Percentiles rank a stretch among this genome's conserved stretches.
phyloP scores from a whole-genome alignment of 768 basidiomycete species.

The Boletus speciosus region DNA sequence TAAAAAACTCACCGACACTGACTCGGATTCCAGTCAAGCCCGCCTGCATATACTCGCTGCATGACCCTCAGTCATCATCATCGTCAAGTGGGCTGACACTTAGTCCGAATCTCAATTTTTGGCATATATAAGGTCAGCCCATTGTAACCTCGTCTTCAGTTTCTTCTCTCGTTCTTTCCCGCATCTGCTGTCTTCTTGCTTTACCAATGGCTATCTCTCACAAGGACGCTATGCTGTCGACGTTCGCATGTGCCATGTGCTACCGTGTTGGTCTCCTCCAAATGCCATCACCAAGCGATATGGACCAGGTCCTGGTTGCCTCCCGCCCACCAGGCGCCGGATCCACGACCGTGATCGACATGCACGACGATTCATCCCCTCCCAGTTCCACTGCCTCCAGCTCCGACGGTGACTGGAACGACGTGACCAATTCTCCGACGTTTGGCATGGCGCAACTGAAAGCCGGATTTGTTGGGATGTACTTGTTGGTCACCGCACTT shows the following conservation, averaged over 20 bases:
- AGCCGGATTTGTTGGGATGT: slow-evolving; percentile 4
- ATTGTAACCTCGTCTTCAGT: background rate
- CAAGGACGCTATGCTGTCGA: background rate
- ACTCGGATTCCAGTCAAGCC: background rate
- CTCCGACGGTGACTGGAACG: background rate
- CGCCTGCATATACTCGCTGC: background rate
- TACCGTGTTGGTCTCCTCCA: background rate
- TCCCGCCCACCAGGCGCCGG: background rate
- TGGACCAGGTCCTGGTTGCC: background rate
- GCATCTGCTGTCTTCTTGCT: background rate
- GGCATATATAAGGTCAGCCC: slow-evolving; percentile 5
- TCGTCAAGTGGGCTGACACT: background rate
- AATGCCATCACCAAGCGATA: background rate
- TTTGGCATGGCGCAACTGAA: slow-evolving; percentile 4
- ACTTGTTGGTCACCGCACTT: slow-evolving; percentile 2
- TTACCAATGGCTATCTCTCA: slow-evolving; percentile 2
- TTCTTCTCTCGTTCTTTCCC: background rate
- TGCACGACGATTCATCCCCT: background rate
- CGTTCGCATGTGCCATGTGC: background rate
- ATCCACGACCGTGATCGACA: background rate
- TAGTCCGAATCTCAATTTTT: slow-evolving; percentile 1
- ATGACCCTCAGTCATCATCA: background rate
- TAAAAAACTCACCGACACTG: background rate
- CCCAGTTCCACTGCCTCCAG: background rate
- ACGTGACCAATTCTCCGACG: background rate